Conservation (phyloP, 2,329 filamentous ascomycete species). For the Mycocentrospora acerina region DNA sequence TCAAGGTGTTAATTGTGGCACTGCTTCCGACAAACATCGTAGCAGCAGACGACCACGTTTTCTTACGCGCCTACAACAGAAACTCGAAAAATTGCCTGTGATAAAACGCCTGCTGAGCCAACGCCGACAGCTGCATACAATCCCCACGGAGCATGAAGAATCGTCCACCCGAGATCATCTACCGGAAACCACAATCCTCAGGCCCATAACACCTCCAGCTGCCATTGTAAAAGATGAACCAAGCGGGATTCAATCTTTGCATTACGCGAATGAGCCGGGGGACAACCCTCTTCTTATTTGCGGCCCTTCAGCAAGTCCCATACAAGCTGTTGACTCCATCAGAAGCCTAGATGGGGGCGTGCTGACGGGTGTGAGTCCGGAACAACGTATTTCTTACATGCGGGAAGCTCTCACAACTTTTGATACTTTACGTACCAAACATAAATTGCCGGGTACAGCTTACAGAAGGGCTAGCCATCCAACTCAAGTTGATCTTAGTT, state of each 20-base stretch:
- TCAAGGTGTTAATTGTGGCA: neutral
- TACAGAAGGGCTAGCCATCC: no score
- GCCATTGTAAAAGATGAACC: neutral
- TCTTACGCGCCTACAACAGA: neutral
- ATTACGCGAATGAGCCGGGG: neutral
- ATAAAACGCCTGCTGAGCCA: neutral
- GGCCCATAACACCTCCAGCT: neutral
- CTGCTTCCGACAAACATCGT: neutral
- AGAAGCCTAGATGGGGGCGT: constrained; percentile 8
- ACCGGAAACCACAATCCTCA: neutral
- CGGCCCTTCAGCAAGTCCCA: constrained; percentile 1
- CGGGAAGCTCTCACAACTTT: constrained; percentile 21
- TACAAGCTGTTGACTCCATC: constrained; percentile 9
- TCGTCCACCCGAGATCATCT: neutral
- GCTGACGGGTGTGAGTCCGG: constrained; percentile 11
- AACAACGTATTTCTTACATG: constrained; percentile 16
- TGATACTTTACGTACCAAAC: constrained; percentile 4
- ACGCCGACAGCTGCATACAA: neutral
- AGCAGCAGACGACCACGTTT: neutral
- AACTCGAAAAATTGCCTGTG: neutral
- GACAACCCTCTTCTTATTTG: constrained; percentile 1
- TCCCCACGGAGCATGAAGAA: neutral
- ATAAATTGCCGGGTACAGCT: neutral
- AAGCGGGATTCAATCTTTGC: neutral
- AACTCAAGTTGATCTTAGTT: no score